A percentile compares a stretch with the other conserved stretches of the same genome.
Conservation (phyloP, 208 protist genomes). For the Leishmania tarentolae region DNA sequence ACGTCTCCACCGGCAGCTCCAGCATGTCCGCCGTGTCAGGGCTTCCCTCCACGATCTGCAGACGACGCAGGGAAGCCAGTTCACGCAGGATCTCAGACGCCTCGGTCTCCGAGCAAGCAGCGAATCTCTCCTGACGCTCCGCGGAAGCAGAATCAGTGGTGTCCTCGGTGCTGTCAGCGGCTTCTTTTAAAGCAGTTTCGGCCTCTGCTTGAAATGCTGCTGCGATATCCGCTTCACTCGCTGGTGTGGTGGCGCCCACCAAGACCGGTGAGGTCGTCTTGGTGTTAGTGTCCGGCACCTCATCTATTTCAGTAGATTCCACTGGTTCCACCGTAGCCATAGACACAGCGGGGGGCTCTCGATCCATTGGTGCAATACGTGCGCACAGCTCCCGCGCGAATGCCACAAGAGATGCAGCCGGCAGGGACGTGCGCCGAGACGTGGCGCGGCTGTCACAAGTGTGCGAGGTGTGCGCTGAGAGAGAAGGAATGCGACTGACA, state of each 20-base stretch:
- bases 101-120: constrained; percentile 31
- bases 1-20: constrained; percentile 77
- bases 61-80: constrained; percentile 53
- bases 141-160: constrained; percentile 14
- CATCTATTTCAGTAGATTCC: neutral
- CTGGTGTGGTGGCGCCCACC: neutral
- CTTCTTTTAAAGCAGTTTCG: neutral
- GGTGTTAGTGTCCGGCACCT: neutral
- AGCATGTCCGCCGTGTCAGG: constrained; percentile 21
- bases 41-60: constrained; percentile 60
- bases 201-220: neutral
- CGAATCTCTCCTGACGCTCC: constrained; percentile 19
- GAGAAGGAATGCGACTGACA: neutral
- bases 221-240: neutral
- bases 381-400: neutral
- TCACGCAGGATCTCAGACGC: constrained; percentile 42
- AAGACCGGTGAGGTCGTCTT: neutral
- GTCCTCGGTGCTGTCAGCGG: neutral
- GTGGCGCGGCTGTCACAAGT: neutral
- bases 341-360: neutral
- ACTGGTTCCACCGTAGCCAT: neutral
- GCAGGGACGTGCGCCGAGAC: neutral
- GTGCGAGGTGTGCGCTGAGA: neutral
- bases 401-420: neutral
- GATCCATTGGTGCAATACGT: neutral